phyloP scores from a whole-genome alignment of 306 rosid genomes.

The Heteromeles arbutifolia region DNA sequence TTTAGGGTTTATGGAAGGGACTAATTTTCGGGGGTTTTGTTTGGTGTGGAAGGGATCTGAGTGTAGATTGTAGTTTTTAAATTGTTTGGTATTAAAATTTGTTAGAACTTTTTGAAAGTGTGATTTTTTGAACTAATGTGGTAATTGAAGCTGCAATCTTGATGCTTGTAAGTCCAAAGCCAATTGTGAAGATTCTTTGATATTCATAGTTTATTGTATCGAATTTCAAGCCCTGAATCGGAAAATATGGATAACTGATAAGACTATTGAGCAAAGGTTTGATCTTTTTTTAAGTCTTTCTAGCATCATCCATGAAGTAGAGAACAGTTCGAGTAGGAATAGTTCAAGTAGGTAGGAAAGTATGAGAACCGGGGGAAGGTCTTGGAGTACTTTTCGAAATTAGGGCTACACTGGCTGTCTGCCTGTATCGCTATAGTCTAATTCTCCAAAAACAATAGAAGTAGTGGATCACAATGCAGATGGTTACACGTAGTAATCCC shows the following conservation, averaged over 20 bases:
- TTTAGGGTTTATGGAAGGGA: background rate
- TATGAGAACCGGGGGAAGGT: background rate
- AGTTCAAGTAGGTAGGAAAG: background rate
- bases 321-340: background rate
- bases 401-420: background rate
- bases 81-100: background rate
- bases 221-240: background rate
- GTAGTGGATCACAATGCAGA: background rate
- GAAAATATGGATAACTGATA: background rate
- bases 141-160: background rate
- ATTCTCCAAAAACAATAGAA: background rate
- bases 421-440: too few relatives aligned
- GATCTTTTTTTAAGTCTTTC: background rate
- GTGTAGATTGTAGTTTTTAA: background rate
- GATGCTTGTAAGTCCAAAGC: background rate
- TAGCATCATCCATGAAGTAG: background rate
- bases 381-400: background rate
- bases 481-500: background rate
- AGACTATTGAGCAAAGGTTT: background rate
- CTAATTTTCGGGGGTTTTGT: background rate
- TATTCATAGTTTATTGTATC: background rate
- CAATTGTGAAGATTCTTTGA: background rate
- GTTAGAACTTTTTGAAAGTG: background rate
- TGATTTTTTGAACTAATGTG: background rate
- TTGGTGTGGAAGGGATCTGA: background rate